Conservation (phyloP, 805 yeast species). For the Ogataea wickerhamii region DNA sequence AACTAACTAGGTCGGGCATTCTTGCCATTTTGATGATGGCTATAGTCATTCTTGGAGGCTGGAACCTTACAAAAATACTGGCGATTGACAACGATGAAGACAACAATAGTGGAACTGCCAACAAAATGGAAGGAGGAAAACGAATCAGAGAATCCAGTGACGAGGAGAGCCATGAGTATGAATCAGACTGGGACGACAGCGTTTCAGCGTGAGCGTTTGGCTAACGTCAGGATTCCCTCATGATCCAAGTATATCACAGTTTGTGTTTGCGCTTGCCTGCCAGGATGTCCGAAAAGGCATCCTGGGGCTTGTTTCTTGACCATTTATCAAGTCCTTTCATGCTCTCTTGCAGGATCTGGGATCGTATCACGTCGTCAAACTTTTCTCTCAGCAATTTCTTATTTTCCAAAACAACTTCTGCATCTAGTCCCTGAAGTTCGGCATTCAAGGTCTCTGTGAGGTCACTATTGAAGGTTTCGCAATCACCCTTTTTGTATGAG, state of each 20-base stretch:
- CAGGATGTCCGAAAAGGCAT: slow-evolving; percentile 55
- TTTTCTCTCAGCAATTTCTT: slow-evolving; percentile 39
- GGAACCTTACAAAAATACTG: slow-evolving; percentile 37
- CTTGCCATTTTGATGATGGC: slow-evolving; percentile 68
- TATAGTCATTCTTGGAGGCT: slow-evolving; percentile 55
- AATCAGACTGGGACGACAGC: slow-evolving; percentile 48
- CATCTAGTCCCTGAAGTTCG: slow-evolving; percentile 42
- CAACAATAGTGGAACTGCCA: too few relatives aligned
- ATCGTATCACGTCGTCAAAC: slow-evolving; percentile 35
- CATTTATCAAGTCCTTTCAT: slow-evolving; percentile 66
- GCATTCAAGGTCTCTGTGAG: slow-evolving; percentile 35
- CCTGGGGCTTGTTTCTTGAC: slow-evolving; percentile 70
- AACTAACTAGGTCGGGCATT: slow-evolving; percentile 83
- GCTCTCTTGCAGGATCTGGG: slow-evolving; percentile 62
- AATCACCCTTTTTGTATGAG: slow-evolving; percentile 18
- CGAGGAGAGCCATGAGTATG: slow-evolving; percentile 50
- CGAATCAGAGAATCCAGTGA: slow-evolving; percentile 50
- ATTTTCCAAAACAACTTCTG: slow-evolving; percentile 42
- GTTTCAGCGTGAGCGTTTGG: slow-evolving; percentile 9
- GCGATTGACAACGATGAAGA: slow-evolving; percentile 15
- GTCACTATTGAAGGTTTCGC: slow-evolving; percentile 38
- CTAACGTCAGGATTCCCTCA: not conserved
- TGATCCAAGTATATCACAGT: slow-evolving; percentile 33
- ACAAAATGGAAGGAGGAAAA: slow-evolving; percentile 25
- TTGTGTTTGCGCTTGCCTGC: slow-evolving; percentile 59